phyloP scores from a whole-genome alignment of 2,329 filamentous ascomycete species.

The Apiospora hydei region DNA sequence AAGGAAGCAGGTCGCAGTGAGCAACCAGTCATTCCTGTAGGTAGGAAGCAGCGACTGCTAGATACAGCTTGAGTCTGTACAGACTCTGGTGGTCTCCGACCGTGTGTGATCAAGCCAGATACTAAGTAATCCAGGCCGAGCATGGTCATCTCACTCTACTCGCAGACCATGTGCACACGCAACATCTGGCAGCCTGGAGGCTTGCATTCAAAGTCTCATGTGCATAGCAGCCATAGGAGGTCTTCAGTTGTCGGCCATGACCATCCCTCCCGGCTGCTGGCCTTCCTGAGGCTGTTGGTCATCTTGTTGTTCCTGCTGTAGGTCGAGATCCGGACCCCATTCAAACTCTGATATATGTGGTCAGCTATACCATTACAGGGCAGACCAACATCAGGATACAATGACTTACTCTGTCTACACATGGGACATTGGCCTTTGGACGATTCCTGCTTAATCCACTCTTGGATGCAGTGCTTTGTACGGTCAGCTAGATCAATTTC shows the following conservation, averaged over 20 bases:
- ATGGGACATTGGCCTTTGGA: conserved; percentile 96
- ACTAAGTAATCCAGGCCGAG: neutral
- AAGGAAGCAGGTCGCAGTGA: neutral
- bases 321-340: conserved; percentile 36
- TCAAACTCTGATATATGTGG: conserved; percentile 40
- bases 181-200: neutral
- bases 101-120: neutral
- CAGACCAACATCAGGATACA: neutral
- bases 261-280: conserved; percentile 2
- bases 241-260: conserved; percentile 22
- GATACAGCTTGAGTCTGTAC: neutral
- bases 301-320: conserved; percentile 32
- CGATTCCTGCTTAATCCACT: conserved; percentile 95
- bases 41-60: neutral
- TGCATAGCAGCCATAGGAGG: neutral
- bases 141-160: neutral
- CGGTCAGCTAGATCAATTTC: conserved; percentile 32
- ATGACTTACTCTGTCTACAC: conserved; percentile 84
- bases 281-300: conserved; percentile 30
- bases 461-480: conserved; percentile 86
- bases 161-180: too few relatives aligned
- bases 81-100: neutral
- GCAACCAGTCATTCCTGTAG: neutral
- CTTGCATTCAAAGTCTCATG: neutral
- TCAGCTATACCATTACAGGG: conserved; percentile 25